Base-by-base conservation (phyloP, 441 rosid genomes). In the Theobroma grandiflorum region DNA sequence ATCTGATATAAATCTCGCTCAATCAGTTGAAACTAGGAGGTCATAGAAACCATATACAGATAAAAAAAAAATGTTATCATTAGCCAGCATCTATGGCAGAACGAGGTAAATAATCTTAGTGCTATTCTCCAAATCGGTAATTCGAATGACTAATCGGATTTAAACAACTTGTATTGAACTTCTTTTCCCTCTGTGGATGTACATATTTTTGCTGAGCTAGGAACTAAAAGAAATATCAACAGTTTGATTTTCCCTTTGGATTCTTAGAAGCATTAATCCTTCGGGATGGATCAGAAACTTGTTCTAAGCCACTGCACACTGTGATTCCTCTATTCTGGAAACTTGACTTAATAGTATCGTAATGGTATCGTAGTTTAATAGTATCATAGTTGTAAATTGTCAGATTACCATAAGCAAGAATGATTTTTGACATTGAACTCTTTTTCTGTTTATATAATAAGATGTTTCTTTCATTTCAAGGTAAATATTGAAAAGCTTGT, bases 1-100 rank as follows among this genome's bases (percentile, higher is more conserved):
- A 3, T 86, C 91, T 10, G 94, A 92, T 63, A 55, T 88, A 49
- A 47, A 42, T 40, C 84, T 87, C 52, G 89, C 90, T 75, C 96
- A 89, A 75, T 55, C 88, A 47, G 66, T 82, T 66, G 77, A 64
- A 43, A 38, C 74, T 68, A 67, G 78, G 75, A 76, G 22, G 74
- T 81, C 81, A 75, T n/a, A 67, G 65, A 73, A 40, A 40, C 52
- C 62, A 38, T 38, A 8, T 45, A 20, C 52, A 73, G 20, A 6
- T 10, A 20, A 53, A 57, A 0, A 57, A 0, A 16, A 52, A 20
- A 18, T 26, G 49, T 37, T 53, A 3, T 16, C 3, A 22, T 70
- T 49, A 47, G 58, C 12, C 57, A 22, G 9, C 57, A 14, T 22
- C 20, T 69, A 12, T 52, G 18, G 75, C 9, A 4, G 45, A 72